Evolutionary conservation across 2,329 filamentous ascomycete species (phyloP).

Genomic region (Zarea fungicola): DNA sequence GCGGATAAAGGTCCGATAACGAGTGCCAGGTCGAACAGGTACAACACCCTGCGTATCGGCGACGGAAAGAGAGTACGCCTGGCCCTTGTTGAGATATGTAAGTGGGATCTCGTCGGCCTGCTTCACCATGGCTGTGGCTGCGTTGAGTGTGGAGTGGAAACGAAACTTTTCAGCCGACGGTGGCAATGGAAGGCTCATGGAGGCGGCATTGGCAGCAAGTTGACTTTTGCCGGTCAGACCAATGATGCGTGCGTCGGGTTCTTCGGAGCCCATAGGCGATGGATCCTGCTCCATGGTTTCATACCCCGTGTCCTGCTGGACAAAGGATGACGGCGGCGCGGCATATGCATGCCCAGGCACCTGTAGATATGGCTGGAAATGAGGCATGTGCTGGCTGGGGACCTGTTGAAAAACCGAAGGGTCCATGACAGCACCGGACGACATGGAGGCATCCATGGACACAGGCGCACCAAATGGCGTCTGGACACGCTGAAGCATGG

Average conservation of each 20-base stretch:
- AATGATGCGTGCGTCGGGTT: conserved; percentile 36
- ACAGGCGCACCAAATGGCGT: conserved; percentile 78
- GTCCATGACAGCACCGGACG: conserved; percentile 55
- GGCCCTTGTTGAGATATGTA: conserved; percentile 97
- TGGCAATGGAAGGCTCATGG: conserved; percentile 43
- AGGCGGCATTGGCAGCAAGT: conserved; percentile 52
- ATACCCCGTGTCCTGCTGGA: conserved; percentile 75
- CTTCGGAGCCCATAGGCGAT: conserved; percentile 57
- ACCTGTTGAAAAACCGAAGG: conserved; percentile 69
- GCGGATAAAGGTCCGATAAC: conserved; percentile 87
- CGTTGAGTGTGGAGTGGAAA: conserved; percentile 84
- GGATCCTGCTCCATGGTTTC: conserved; percentile 74
- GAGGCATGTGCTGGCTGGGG: no score
- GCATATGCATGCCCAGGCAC: conserved; percentile 58
- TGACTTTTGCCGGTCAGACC: conserved; percentile 48
- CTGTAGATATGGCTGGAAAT: conserved; percentile 62
- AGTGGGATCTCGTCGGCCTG: conserved; percentile 85
- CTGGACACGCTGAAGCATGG: conserved; percentile 68
- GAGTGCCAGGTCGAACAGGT: conserved; percentile 54
- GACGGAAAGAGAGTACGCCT: conserved; percentile 84
- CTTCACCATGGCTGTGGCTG: conserved; percentile 94
- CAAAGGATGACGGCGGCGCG: conserved; percentile 72
- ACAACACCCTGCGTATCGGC: conserved; percentile 67
- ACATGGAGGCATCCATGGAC: conserved; percentile 59
- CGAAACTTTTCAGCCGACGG: conserved; percentile 69